Evolutionary conservation across 2,329 filamentous ascomycete genomes (phyloP).

Genomic region (Trichoderma endophyticum): DNA sequence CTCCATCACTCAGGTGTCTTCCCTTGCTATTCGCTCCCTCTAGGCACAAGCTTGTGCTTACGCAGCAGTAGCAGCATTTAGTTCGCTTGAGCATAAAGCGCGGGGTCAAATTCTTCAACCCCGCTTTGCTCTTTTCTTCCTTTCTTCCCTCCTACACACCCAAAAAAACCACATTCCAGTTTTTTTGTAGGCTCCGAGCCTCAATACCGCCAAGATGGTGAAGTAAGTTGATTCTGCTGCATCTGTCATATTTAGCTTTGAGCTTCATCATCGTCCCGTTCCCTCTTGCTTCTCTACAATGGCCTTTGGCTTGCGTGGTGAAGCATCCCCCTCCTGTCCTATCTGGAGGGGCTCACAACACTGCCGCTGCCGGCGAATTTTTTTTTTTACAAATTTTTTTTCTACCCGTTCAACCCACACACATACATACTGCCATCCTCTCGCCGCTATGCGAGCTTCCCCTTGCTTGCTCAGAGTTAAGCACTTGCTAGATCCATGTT

Average conservation of each 20-base stretch:
- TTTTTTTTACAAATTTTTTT: constrained; percentile 8
- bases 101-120: constrained; percentile 44
- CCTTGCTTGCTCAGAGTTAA: constrained; percentile 19
- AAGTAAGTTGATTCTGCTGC: constrained; percentile 69
- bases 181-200: constrained; percentile 42
- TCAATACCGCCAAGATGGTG: constrained; percentile 95
- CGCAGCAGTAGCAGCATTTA: constrained; percentile 18
- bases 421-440: background rate
- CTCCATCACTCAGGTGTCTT: background rate
- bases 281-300: background rate
- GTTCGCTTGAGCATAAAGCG: constrained; percentile 32
- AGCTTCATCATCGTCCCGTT: constrained; percentile 11
- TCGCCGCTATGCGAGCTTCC: background rate
- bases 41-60: constrained; percentile 12
- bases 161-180: constrained; percentile 31
- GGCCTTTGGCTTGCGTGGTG: background rate
- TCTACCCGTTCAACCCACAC: background rate
- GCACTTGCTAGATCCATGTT: constrained; percentile 5
- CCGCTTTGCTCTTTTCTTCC: constrained; percentile 42
- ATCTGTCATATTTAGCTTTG: background rate
- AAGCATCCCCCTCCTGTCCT: constrained; percentile 12
- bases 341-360: background rate
- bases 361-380: background rate
- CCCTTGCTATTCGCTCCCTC: constrained; percentile 12
- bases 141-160: constrained; percentile 31